Base-by-base conservation (phyloP, 805 yeast genomes). In the Kluyveromyces siamensis region DNA sequence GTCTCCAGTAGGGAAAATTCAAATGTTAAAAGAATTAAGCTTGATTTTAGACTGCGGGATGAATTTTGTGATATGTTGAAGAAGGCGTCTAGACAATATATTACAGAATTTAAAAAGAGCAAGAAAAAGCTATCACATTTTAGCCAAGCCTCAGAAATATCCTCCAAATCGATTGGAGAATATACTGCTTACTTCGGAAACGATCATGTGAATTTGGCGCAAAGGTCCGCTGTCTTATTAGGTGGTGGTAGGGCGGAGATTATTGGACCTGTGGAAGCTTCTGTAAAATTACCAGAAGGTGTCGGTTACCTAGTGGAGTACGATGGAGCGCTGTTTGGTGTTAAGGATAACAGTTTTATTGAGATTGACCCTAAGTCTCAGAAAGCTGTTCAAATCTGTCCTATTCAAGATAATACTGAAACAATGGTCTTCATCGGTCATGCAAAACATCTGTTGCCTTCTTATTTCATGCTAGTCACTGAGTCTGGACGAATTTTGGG, bases 391-490 rank as follows among this genome's bases (percentile, higher is more conserved):
- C 18, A 17, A 14, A 17, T 4, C 10, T 11, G 14, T 14, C 17
- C 25, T 17, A 2, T 43, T 11, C 19, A 17, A 16, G 25, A 25
- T 13, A 35, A 13, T 11, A 27, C n/a, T 8, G 39, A 27, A 11
- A 6, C 18, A n/a, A 38, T 43, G 9, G 52, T 56, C 10, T 47
- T 55, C 13, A 47, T 56, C 48, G 48, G 45, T 4, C 30, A 49
- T 8, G 56, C 57, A 41, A 49, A 49, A 14, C 37, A 45, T n/a
- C 46, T 57, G 10, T 48, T 50, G 19, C 48, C 48, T 9, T 55
- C 55, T 10, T 46, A 51, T 41, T 48, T 55, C 39, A 17, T 55
- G 10, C 48, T 52, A 49, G 61, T 52, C 17, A 53, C 52, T 38
- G 47, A 48, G 2, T 40, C 41, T 13, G 64, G 64, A 8, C 41